These are phyloP conservation scores for Juncus effusus DNA, from an alignment of 176 grass and related monocot species.

Conservation along the genomic window DNA sequence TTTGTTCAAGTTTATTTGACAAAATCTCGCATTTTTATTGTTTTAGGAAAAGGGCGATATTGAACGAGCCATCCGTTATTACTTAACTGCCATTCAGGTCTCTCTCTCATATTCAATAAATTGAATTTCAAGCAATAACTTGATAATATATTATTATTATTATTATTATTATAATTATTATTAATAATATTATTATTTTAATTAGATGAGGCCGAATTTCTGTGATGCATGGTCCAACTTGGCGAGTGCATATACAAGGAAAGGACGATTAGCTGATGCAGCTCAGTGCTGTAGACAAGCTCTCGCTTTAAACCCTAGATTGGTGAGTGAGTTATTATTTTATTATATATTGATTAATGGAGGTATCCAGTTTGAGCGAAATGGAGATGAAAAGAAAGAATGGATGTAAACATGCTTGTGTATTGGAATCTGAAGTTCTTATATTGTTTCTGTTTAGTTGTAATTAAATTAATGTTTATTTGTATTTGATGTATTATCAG, in stretches of 20 bases:
- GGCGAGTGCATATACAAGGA: conserved; percentile 94
- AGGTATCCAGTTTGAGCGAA: conserved; percentile 1
- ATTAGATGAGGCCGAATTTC: conserved; percentile 77
- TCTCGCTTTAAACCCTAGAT: conserved; percentile 69
- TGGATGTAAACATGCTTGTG: background rate
- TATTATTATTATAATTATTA: too few species aligned
- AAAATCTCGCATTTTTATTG: too few species aligned
- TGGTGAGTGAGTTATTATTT: conserved; percentile 42
- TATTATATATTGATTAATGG: background rate
- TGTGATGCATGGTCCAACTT: conserved; percentile 99
- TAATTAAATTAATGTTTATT: background rate
- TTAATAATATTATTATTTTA: conserved; percentile 15
- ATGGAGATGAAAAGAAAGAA: conserved; percentile 3
- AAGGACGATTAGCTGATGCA: conserved; percentile 84
- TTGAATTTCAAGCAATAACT: background rate
- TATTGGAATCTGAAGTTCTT: conserved; percentile 16
- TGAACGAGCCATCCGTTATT: conserved; percentile 87
- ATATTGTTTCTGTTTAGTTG: conserved; percentile 15
- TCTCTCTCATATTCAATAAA: conserved; percentile 2
- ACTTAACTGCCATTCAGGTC: conserved; percentile 90
- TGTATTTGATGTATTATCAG: conserved; percentile 38
- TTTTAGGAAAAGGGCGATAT: conserved; percentile 81
- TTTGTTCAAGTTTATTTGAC: conserved; percentile 1
- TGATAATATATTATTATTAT: conserved; percentile 1
- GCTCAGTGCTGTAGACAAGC: conserved; percentile 94